These are phyloP conservation scores for Elsinoe ampelina DNA, from an alignment of 2,329 filamentous ascomycete genomes.

Conservation along the genomic window DNA sequence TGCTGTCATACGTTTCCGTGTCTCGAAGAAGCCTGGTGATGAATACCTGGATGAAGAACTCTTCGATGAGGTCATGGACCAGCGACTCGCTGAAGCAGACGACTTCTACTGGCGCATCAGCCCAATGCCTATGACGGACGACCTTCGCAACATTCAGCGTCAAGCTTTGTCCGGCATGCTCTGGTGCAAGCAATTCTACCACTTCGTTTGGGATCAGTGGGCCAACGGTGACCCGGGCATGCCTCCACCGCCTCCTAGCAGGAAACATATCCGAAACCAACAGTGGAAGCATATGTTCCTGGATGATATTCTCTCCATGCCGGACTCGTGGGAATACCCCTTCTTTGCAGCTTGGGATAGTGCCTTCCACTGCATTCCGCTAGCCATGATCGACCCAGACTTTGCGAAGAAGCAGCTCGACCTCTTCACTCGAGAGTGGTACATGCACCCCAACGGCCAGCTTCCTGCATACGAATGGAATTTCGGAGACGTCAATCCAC, in stretches of 20 bases:
- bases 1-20: constrained; percentile 84
- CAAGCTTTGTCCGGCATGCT: constrained; percentile 95
- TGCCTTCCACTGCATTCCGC: constrained; percentile 89
- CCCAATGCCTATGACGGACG: constrained; percentile 85
- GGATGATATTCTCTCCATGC: constrained; percentile 94
- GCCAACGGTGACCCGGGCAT: constrained; percentile 84
- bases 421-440: constrained; percentile 93
- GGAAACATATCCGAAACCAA: constrained; percentile 73
- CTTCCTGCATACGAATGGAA: constrained; percentile 95
- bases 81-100: constrained; percentile 78
- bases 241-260: constrained; percentile 70
- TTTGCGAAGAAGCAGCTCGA: constrained; percentile 98
- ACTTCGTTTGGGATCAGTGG: constrained; percentile 98
- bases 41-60: constrained; percentile 82
- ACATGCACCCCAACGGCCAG: constrained; percentile 96
- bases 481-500: constrained; percentile 93
- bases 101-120: constrained; percentile 94
- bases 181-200: constrained; percentile 96
- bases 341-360: constrained; percentile 98
- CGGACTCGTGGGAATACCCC: constrained; percentile 96
- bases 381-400: constrained; percentile 95
- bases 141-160: constrained; percentile 87
- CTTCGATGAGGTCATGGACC: constrained; percentile 84
- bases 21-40: constrained; percentile 61
- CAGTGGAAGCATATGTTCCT: constrained; percentile 94